Evolutionary conservation across 306 rosid genomes (phyloP).

Genomic region (Sesbania bispinosa): DNA sequence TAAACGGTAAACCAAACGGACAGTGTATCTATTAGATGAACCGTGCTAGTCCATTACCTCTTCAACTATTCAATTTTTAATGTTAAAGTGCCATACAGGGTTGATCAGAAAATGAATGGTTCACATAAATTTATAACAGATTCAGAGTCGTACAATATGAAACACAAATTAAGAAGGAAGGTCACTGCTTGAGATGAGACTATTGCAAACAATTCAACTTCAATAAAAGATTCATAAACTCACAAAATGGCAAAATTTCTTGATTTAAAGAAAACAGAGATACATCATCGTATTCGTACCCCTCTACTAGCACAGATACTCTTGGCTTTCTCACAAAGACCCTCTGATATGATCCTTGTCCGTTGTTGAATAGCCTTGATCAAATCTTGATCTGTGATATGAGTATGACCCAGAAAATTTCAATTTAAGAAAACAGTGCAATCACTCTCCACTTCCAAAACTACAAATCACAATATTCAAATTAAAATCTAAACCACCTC

Average conservation of each 20-base stretch:
- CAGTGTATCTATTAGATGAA: no score
- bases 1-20: no score
- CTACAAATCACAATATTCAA: background rate
- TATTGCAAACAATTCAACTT: no score
- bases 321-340: constrained; percentile 5
- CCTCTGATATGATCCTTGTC: background rate
- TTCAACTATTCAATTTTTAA: no score
- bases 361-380: background rate
- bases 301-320: background rate
- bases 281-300: background rate
- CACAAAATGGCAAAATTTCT: background rate
- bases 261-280: background rate
- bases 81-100: no score
- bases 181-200: no score
- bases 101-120: no score
- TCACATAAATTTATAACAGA: no score
- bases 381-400: background rate
- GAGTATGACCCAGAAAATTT: background rate
- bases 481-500: background rate
- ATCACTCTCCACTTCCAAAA: background rate
- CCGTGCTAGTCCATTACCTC: no score
- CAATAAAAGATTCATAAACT: background rate
- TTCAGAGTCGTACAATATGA: no score
- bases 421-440: background rate
- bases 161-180: no score